Evolutionary conservation across 768 basidiomycete species (phyloP), one percentile per base, ranked within the genome.

Genomic region (Cystoderma amianthinum): DNA sequence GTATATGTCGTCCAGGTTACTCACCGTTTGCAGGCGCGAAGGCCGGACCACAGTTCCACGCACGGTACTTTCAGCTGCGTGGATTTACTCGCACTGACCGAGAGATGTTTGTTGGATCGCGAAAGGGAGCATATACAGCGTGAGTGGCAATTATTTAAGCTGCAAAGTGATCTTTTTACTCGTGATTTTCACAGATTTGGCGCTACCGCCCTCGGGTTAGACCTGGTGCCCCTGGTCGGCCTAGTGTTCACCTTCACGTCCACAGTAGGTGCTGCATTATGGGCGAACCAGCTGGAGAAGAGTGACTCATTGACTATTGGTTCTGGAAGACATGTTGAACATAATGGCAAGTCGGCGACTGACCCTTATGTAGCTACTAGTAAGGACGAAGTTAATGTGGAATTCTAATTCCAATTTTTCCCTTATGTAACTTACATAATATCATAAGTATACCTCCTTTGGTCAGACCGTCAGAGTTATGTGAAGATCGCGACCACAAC

Each of bases 31-130:
- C 36, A 67, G 69, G 69, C 20, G 50, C 48, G 15, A 69, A 69
- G 46, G 46, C 59, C 18, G 82, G 82, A 2, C 78, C 81, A 1
- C 59, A 66, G 5, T 80, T 73, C 60, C 79, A 84, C 57, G 53
- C 69, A 5, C 71, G 81, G 32, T 87, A 83, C 57, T 87, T 85
- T 64, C 75, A 81, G 58, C 68, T 85, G 36, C 84, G 82, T 58
- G 71, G 68, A 1, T 67, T 72, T 45, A 64, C 67, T 50, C 61
- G 64, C 20, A 41, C 54, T 12, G 65, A 73, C 44, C 63, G 68
- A 24, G 54, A 68, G 16, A 58, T 60, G 7, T 72, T 73, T 45
- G 67, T 84, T 16, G 50, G 69, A 38, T 57, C 68, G 45, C 63
- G 68, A 33, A 58, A 68, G 44, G 79, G 75, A 0, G 75, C 75